Conservation (phyloP, 192 early-diverging fungal genomes). For the Phycomyces nitens region DNA sequence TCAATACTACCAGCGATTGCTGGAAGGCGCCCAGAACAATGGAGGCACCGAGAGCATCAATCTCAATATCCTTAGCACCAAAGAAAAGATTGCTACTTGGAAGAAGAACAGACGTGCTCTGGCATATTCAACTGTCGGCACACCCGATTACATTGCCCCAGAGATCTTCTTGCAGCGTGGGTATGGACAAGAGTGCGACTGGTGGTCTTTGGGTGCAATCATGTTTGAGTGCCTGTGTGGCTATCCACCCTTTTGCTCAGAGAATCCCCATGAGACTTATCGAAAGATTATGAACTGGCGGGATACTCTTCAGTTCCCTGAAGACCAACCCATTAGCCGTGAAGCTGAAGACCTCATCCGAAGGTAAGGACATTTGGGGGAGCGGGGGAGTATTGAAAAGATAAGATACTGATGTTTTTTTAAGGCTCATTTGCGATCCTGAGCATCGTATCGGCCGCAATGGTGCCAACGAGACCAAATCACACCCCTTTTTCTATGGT, state of each 20-base stretch:
- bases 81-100: conserved; percentile 97
- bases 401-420: not conserved
- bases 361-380: conserved; percentile 43
- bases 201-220: conserved; percentile 99
- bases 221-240: conserved; percentile 99
- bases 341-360: conserved; percentile 93
- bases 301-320: conserved; percentile 86
- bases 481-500: conserved; percentile 92
- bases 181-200: conserved; percentile 97
- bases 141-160: conserved; percentile 92
- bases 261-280: conserved; percentile 94
- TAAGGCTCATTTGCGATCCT: conserved; percentile 83
- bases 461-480: conserved; percentile 78
- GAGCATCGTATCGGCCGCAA: conserved; percentile 84
- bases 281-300: conserved; percentile 98
- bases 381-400: not conserved
- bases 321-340: conserved; percentile 85
- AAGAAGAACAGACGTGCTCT: conserved; percentile 92
- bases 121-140: conserved; percentile 97
- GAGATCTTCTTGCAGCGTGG: conserved; percentile 94
- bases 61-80: conserved; percentile 74
- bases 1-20: conserved; percentile 82
- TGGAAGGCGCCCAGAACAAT: conserved; percentile 58
- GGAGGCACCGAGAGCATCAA: conserved; percentile 77
- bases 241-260: conserved; percentile 97